phyloP scores from a whole-genome alignment of 768 basidiomycete species.

The Rhodotorula kratochvilovae region DNA sequence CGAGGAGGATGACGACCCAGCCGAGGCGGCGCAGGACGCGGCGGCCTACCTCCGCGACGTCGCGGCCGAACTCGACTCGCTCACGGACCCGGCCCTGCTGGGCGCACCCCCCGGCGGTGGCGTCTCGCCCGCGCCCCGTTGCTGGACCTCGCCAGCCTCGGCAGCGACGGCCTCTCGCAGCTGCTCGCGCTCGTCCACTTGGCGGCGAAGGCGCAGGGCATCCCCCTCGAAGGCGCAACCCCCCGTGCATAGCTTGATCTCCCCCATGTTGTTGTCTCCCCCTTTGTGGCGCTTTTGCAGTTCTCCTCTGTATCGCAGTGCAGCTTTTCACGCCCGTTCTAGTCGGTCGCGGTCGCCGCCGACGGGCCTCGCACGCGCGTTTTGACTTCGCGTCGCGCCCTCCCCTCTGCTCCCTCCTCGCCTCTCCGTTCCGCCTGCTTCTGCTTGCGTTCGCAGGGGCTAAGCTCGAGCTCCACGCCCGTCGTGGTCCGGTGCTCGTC shows the following conservation, averaged over 20 bases:
- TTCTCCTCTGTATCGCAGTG: background rate
- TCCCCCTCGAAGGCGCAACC: background rate
- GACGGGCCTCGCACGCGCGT: too few species aligned
- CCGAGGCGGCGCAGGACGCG: background rate
- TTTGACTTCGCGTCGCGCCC: too few species aligned
- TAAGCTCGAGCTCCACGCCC: background rate
- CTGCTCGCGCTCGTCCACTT: background rate
- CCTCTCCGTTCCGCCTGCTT: too few species aligned
- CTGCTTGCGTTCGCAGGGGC: too few species aligned
- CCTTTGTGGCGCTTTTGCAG: background rate
- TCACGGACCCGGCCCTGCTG: background rate
- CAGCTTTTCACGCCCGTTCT: background rate
- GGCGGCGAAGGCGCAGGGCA: slow-evolving; percentile 16
- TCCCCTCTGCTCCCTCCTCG: too few species aligned
- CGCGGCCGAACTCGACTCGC: slow-evolving; percentile 6
- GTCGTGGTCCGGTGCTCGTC: background rate
- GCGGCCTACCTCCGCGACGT: background rate
- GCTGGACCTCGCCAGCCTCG: background rate
- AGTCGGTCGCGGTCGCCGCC: too few species aligned
- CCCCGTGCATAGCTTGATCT: background rate
- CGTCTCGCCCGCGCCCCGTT: background rate
- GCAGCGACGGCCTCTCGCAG: background rate
- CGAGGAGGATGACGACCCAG: background rate
- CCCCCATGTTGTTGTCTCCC: background rate
- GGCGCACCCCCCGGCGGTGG: background rate